These are phyloP conservation scores for Proliferodiscus dingleyae DNA, from an alignment of 2,329 filamentous ascomycete species.

Conservation along the genomic window DNA sequence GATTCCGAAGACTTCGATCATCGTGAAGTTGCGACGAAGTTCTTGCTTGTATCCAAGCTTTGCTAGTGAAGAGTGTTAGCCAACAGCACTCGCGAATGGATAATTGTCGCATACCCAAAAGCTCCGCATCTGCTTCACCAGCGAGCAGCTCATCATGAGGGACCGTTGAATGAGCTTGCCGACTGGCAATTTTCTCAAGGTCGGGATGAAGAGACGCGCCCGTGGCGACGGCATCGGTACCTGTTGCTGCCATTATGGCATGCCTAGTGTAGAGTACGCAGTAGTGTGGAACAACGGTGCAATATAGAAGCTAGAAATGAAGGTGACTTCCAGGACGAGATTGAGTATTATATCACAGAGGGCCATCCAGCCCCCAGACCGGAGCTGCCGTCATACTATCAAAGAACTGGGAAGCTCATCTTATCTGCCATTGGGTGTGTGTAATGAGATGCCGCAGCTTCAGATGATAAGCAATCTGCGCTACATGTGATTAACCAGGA, in stretches of 20 bases:
- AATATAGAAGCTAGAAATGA: no score
- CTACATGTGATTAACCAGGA: neutral
- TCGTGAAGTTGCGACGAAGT: slow-evolving; percentile 55
- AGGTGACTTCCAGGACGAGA: neutral
- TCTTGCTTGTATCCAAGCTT: slow-evolving; percentile 48
- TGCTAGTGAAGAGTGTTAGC: slow-evolving; percentile 10
- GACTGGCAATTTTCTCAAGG: slow-evolving; percentile 22
- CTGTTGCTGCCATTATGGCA: neutral
- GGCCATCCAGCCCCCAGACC: neutral
- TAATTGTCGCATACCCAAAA: slow-evolving; percentile 25
- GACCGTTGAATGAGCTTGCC: slow-evolving; percentile 11
- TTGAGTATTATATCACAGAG: neutral
- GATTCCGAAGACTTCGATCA: slow-evolving; percentile 57
- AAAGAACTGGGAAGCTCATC: slow-evolving; percentile 1
- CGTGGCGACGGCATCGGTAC: neutral
- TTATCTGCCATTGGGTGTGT: slow-evolving; percentile 13
- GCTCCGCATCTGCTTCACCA: slow-evolving; percentile 30
- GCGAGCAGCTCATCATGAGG: slow-evolving; percentile 21
- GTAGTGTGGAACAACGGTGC: no score
- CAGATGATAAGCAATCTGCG: slow-evolving; percentile 14
- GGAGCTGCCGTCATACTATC: slow-evolving; percentile 9
- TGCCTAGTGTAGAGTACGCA: no score
- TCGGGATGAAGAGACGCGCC: slow-evolving; percentile 9
- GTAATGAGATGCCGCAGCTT: slow-evolving; percentile 6
- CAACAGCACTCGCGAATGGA: neutral